These are phyloP conservation scores for Neolentinus lepideus DNA, from an alignment of 1,284 basidiomycete genomes.

Conservation along the genomic window DNA sequence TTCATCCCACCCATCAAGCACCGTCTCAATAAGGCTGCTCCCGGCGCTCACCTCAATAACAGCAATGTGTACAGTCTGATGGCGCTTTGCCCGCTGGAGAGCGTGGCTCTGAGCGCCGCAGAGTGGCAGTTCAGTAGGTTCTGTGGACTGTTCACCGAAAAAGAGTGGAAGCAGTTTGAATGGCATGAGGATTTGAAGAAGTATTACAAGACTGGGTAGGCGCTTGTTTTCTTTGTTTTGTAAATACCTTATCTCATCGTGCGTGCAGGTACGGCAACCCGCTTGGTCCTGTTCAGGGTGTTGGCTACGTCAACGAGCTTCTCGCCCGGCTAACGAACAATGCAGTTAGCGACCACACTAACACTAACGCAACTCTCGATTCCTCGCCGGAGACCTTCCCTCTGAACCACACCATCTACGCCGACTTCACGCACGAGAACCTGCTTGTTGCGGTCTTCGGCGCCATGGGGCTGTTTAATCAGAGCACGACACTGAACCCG, in stretches of 20 bases:
- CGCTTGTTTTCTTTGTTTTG: slow-evolving; percentile 3
- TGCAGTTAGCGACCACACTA: slow-evolving; percentile 61
- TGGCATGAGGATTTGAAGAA: slow-evolving; percentile 72
- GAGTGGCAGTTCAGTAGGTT: slow-evolving; percentile 44
- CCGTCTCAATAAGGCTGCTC: slow-evolving; percentile 56
- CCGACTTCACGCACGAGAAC: slow-evolving; percentile 80
- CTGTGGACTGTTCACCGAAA: slow-evolving; percentile 55
- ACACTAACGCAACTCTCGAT: slow-evolving; percentile 77
- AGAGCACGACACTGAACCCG: slow-evolving; percentile 33
- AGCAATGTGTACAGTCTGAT: slow-evolving; percentile 58
- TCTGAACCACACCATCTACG: slow-evolving; percentile 54
- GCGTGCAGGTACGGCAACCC: slow-evolving; percentile 56
- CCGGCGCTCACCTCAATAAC: slow-evolving; percentile 52
- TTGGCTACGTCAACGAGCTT: slow-evolving; percentile 81
- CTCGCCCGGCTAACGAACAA: slow-evolving; percentile 65
- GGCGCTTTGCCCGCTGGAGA: slow-evolving; percentile 74
- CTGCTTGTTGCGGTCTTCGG: slow-evolving; percentile 70
- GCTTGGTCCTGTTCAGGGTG: slow-evolving; percentile 68
- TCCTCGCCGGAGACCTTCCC: slow-evolving; percentile 64
- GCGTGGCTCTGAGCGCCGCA: slow-evolving; percentile 35
- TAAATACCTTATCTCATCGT: too few relatives aligned
- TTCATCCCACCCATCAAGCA: slow-evolving; percentile 51
- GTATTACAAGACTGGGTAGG: slow-evolving; percentile 70
- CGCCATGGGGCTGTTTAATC: slow-evolving; percentile 63
- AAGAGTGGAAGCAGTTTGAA: slow-evolving; percentile 59